A percentile compares a stretch with the other conserved stretches of the same genome.
These are phyloP conservation scores for Antarctomyces pellizariae DNA, from an alignment of 495 filamentous ascomycete species.

Conservation along the genomic window DNA sequence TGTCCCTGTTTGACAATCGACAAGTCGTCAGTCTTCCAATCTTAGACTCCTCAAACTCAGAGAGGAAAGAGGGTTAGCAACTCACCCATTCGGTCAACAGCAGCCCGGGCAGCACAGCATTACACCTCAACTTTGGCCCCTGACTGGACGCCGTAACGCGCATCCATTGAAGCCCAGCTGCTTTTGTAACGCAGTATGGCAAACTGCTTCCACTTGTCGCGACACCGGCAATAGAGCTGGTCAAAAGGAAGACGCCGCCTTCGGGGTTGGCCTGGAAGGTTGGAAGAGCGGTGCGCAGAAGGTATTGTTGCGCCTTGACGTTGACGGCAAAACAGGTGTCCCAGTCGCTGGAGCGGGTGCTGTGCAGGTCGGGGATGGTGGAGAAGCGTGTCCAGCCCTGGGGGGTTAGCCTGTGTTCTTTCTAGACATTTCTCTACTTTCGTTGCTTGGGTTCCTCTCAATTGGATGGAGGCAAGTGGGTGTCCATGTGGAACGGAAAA, in stretches of 20 bases:
- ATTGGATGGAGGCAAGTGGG: no score
- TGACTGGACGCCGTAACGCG: conserved; percentile 45
- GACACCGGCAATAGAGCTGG: conserved; percentile 32
- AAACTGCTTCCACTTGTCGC: conserved; percentile 27
- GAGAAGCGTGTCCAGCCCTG: conserved; percentile 47
- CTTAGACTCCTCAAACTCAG: conserved; percentile 1
- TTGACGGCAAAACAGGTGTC: conserved; percentile 52
- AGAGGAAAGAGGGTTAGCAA: conserved; percentile 4
- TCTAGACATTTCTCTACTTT: no score
- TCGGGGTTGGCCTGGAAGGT: conserved; percentile 45
- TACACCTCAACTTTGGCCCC: conserved; percentile 39
- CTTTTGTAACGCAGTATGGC: conserved; percentile 44
- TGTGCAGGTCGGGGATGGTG: conserved; percentile 36
- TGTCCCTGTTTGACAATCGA: conserved; percentile 16
- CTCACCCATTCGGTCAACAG: conserved; percentile 51
- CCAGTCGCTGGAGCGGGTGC: conserved; percentile 42
- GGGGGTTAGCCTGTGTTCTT: no score
- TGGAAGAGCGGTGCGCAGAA: conserved; percentile 36
- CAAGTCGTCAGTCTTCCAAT: conserved; percentile 1
- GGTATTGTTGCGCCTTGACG: conserved; percentile 38
- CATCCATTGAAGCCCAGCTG: conserved; percentile 40
- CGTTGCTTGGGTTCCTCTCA: no score
- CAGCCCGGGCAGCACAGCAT: conserved; percentile 43
- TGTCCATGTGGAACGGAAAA: no score
- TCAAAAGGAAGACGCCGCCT: conserved; percentile 44